Conservation (phyloP, 768 basidiomycete species). For the Tylopilus vinaceipallidus region DNA sequence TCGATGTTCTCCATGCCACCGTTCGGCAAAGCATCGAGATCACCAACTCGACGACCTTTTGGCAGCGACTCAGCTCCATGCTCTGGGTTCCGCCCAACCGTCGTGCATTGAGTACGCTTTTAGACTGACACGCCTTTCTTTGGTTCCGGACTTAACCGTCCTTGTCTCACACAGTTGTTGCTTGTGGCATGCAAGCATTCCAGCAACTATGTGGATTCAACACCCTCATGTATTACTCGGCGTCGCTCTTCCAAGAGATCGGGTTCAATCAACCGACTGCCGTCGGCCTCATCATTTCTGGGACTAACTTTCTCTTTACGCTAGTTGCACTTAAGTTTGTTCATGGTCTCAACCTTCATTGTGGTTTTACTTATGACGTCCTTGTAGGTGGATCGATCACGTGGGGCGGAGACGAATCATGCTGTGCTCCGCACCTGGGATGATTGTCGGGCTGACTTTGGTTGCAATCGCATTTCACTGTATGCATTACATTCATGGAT, state of each 20-base stretch:
- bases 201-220: constrained; percentile 88
- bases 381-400: constrained; percentile 51
- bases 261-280: constrained; percentile 83
- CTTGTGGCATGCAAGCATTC: constrained; percentile 78
- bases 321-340: constrained; percentile 64
- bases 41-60: constrained; percentile 57
- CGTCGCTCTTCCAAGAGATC: constrained; percentile 76
- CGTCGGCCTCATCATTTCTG: constrained; percentile 74
- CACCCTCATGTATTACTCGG: constrained; percentile 73
- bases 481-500: not conserved
- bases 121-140: not conserved
- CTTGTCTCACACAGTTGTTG: constrained; percentile 56
- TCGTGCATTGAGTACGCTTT: constrained; percentile 59
- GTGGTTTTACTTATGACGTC: not conserved
- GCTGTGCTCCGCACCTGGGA: constrained; percentile 67
- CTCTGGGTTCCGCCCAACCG: constrained; percentile 57
- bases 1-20: constrained; percentile 56
- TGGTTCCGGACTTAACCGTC: not conserved
- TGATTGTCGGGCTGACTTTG: constrained; percentile 63
- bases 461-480: constrained; percentile 64
- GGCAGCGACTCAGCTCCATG: constrained; percentile 54
- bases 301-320: constrained; percentile 78
- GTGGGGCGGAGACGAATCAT: constrained; percentile 71
- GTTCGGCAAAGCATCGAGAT: constrained; percentile 64
- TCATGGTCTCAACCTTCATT: not conserved